phyloP scores from a whole-genome alignment of 805 yeast species.

The Teunomyces pallodes region DNA sequence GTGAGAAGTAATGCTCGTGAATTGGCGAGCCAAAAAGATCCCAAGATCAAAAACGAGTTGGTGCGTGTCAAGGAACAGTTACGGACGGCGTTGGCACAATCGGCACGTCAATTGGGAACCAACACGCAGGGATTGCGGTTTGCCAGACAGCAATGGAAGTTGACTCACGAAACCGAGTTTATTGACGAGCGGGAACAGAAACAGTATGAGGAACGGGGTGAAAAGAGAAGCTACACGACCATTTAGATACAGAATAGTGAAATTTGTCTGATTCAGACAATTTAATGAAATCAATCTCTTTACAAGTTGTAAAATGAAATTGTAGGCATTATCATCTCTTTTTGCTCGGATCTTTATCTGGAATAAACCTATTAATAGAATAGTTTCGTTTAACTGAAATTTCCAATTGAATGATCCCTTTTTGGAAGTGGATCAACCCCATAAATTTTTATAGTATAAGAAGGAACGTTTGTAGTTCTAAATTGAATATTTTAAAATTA shows the following conservation, averaged over 20 bases:
- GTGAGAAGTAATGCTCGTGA: slow-evolving; percentile 76
- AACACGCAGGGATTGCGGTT: slow-evolving; percentile 81
- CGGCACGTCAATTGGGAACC: slow-evolving; percentile 67
- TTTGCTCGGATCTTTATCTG: no score
- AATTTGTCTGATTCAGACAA: no score
- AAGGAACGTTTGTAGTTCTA: no score
- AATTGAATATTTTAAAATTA: no score
- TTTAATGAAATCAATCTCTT: no score
- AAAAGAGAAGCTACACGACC: slow-evolving; percentile 74
- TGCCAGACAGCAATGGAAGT: slow-evolving; percentile 73
- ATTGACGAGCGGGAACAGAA: slow-evolving; percentile 63
- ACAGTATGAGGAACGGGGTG: slow-evolving; percentile 50
- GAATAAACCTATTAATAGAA: no score
- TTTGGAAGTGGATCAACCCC: no score
- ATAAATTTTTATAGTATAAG: no score
- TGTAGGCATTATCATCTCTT: no score
- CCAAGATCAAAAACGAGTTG: slow-evolving; percentile 60
- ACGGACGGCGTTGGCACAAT: slow-evolving; percentile 51
- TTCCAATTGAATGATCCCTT: no score
- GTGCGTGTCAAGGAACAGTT: slow-evolving; percentile 61
- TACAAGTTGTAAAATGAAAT: no score
- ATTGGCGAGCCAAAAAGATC: slow-evolving; percentile 66
- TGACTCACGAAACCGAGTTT: slow-evolving; percentile 70
- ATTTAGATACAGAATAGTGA: slow-evolving; percentile 13
- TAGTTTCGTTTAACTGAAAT: no score